phyloP scores from a whole-genome alignment of 1,284 basidiomycete species.

The Ceratorhiza oryzae-sativae region DNA sequence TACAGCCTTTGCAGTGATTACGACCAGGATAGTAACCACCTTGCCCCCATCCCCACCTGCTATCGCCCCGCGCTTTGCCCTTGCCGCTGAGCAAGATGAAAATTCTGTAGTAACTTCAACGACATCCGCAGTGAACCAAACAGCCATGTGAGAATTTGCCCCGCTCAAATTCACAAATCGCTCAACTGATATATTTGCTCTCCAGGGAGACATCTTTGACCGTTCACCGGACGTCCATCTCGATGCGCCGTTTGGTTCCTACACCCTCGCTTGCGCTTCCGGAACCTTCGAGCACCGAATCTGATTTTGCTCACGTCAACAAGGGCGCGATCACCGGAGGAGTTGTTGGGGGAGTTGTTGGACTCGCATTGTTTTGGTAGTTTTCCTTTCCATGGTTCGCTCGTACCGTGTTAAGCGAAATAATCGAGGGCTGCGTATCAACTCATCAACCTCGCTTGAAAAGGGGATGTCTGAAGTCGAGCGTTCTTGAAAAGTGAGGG shows the following conservation, averaged over 20 bases:
- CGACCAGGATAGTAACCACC: neutral
- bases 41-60: neutral
- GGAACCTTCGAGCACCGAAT: neutral
- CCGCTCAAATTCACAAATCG: no score
- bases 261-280: neutral
- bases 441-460: neutral
- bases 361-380: neutral
- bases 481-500: neutral
- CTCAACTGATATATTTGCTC: neutral
- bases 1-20: neutral
- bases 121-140: neutral
- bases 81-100: neutral
- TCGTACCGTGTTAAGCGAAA: neutral
- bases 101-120: neutral
- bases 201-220: neutral
- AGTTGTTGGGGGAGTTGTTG: conserved; percentile 1
- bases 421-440: neutral
- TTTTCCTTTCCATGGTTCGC: neutral
- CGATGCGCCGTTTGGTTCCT: neutral
- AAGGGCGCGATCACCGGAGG: neutral
- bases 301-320: neutral
- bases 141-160: no score
- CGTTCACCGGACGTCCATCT: neutral
- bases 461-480: neutral
- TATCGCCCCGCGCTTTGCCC: neutral